Evolutionary conservation across 2,329 filamentous ascomycete genomes (phyloP).

Genomic region (Xylaria digitata): DNA sequence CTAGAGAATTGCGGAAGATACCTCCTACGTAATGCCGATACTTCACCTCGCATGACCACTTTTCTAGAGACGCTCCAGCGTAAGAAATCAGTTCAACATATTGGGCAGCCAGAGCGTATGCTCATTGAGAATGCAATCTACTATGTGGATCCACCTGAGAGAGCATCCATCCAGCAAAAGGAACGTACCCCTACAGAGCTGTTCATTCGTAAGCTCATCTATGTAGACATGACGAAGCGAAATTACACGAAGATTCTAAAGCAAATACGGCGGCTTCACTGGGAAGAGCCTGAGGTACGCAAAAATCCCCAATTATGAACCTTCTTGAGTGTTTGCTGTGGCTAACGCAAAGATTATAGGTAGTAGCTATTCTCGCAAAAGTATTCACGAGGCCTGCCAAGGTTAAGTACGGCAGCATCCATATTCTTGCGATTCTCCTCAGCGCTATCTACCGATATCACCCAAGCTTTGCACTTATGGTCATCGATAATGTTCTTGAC

Average conservation of each 20-base stretch:
- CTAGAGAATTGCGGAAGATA: constrained; percentile 97
- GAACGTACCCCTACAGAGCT: constrained; percentile 93
- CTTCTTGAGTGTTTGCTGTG: not conserved
- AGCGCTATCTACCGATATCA: constrained; percentile 93
- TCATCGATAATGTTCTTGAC: constrained; percentile 92
- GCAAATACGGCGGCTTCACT: constrained; percentile 93
- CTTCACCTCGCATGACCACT: constrained; percentile 89
- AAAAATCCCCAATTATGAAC: constrained; percentile 28
- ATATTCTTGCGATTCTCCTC: constrained; percentile 89
- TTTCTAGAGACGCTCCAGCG: constrained; percentile 95
- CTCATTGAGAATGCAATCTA: constrained; percentile 98
- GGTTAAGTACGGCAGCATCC: constrained; percentile 97
- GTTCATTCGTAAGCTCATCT: constrained; percentile 92
- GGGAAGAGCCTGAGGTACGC: constrained; percentile 87
- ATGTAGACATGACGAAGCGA: constrained; percentile 91
- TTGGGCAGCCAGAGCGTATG: constrained; percentile 97
- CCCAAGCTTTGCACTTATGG: constrained; percentile 86
- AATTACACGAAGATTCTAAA: constrained; percentile 95
- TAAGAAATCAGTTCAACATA: constrained; percentile 95
- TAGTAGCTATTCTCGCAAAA: constrained; percentile 83
- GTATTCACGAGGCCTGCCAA: constrained; percentile 96
- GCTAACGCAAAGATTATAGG: constrained; percentile 53
- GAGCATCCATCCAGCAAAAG: constrained; percentile 95
- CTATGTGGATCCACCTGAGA: constrained; percentile 94
- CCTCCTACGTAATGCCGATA: constrained; percentile 90